Evolutionary conservation across 2,329 filamentous ascomycete species (phyloP).

Genomic region (Sclerotinia nivalis): DNA sequence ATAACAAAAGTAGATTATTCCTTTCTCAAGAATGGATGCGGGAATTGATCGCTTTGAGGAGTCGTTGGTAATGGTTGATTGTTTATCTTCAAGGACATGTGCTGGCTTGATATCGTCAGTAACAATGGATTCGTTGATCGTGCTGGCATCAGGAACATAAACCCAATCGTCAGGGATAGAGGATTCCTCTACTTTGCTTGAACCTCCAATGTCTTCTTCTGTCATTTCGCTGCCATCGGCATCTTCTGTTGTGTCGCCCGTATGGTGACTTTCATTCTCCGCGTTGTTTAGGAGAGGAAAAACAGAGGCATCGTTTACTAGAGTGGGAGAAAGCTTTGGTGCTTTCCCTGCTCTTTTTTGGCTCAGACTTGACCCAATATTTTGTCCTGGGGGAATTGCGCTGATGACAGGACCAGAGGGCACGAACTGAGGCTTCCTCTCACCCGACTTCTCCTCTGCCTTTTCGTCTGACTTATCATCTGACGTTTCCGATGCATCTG

Average conservation of each 20-base stretch:
- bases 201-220: too few relatives aligned
- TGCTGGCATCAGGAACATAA: background rate
- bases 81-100: too few relatives aligned
- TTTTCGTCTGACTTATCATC: too few relatives aligned
- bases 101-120: background rate
- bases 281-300: constrained; percentile 23
- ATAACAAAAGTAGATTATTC: constrained; percentile 89
- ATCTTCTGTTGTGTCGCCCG: too few relatives aligned
- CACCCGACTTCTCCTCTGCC: too few relatives aligned
- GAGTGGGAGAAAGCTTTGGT: background rate
- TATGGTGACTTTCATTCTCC: background rate
- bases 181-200: too few relatives aligned
- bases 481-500: too few relatives aligned
- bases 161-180: too few relatives aligned
- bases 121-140: background rate
- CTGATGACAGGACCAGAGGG: background rate
- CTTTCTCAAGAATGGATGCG: constrained; percentile 74
- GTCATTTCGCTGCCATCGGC: too few relatives aligned
- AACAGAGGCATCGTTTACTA: constrained; percentile 31
- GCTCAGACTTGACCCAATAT: background rate
- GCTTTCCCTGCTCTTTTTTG: background rate
- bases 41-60: constrained; percentile 37
- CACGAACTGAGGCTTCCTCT: background rate
- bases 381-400: too few relatives aligned
- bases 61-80: too few relatives aligned